Conservation (phyloP, 108 stramenopile genomes). For the Nitzschia palea region DNA sequence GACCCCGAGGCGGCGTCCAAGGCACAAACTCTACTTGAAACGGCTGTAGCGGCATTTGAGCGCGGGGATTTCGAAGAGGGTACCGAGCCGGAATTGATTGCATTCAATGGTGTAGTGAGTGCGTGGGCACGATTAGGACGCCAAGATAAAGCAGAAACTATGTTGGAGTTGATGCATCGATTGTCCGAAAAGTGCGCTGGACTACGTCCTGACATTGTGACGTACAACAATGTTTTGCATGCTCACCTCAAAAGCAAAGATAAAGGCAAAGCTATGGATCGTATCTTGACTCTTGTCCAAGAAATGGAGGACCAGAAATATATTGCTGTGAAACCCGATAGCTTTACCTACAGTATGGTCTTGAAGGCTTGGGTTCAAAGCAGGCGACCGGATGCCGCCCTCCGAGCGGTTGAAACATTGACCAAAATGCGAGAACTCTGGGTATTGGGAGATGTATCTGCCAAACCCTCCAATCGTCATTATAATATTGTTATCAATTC, state of each 20-base stretch:
- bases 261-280: conserved; percentile 11
- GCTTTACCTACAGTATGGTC: conserved; percentile 41
- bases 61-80: conserved; percentile 14
- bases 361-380: conserved; percentile 43
- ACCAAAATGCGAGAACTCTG: conserved; percentile 30
- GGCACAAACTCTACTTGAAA: conserved; percentile 28
- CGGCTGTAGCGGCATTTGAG: conserved; percentile 29
- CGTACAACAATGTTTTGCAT: conserved; percentile 67
- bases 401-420: conserved; percentile 27
- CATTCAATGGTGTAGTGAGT: conserved; percentile 50
- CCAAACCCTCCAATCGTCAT: conserved; percentile 18
- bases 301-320: conserved; percentile 43
- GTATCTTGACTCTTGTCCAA: conserved; percentile 24
- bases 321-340: conserved; percentile 36
- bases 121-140: conserved; percentile 39
- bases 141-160: conserved; percentile 31
- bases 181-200: conserved; percentile 12
- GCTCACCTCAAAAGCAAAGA: conserved; percentile 29
- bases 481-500: conserved; percentile 54
- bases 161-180: conserved; percentile 26
- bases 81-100: conserved; percentile 35
- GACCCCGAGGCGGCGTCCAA: conserved; percentile 10
- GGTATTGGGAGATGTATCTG: conserved; percentile 17
- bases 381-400: conserved; percentile 7
- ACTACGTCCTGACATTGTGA: conserved; percentile 42